These are phyloP conservation scores for Borovskyia barvae DNA, from an alignment of 208 protist species.

Conservation along the genomic window DNA sequence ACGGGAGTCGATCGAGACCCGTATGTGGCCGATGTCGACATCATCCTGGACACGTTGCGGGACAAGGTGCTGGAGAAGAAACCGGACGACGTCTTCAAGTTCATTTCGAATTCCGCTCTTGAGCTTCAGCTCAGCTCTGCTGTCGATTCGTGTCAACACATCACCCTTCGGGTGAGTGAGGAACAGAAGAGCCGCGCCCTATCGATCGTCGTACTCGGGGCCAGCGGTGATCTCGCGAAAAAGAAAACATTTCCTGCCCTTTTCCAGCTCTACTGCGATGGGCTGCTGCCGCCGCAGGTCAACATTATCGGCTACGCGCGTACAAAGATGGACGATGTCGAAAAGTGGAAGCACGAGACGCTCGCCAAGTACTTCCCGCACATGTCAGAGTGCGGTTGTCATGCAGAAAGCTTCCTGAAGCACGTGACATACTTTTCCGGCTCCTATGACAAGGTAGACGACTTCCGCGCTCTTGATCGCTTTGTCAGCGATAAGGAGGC, in stretches of 20 bases:
- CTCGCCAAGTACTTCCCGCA: conserved; percentile 60
- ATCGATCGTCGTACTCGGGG: conserved; percentile 88
- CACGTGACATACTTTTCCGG: conserved; percentile 73
- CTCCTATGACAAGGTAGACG: conserved; percentile 69
- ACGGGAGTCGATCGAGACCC: conserved; percentile 14
- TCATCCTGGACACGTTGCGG: conserved; percentile 67
- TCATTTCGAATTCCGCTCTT: conserved; percentile 38
- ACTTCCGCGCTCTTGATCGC: conserved; percentile 70
- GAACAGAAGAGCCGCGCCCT: conserved; percentile 54
- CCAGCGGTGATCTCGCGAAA: conserved; percentile 90
- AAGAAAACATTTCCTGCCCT: conserved; percentile 93
- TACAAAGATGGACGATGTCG: conserved; percentile 65
- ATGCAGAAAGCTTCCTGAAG: conserved; percentile 70
- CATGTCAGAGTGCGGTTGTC: conserved; percentile 38
- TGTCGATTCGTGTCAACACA: conserved; percentile 34
- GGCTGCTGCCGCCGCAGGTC: conserved; percentile 61
- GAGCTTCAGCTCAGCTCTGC: conserved; percentile 22
- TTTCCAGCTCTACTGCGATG: conserved; percentile 86
- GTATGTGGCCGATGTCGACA: conserved; percentile 56
- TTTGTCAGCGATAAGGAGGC: conserved; percentile 52
- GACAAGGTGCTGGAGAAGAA: conserved; percentile 41
- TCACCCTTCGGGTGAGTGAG: conserved; percentile 43
- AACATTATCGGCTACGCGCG: conserved; percentile 91
- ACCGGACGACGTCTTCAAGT: conserved; percentile 58
- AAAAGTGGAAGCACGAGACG: conserved; percentile 67